These are phyloP conservation scores for Colletotrichum coccodes DNA, from an alignment of 2,329 filamentous ascomycete species.

Conservation along the genomic window DNA sequence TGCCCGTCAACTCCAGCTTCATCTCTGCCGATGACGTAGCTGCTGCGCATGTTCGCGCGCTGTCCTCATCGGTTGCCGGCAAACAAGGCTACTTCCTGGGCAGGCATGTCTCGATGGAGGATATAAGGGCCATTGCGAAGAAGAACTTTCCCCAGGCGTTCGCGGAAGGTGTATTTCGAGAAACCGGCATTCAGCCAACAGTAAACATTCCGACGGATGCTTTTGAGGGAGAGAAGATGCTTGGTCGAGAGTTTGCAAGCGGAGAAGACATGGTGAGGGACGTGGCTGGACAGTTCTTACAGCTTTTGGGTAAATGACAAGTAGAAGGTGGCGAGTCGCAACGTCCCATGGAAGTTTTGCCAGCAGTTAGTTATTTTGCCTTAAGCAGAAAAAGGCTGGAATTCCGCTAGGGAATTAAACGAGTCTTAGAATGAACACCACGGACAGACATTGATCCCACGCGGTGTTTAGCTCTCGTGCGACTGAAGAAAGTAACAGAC, in stretches of 20 bases:
- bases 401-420: background rate
- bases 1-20: conserved; percentile 37
- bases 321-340: no score
- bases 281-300: conserved; percentile 45
- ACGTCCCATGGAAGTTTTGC: background rate
- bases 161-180: background rate
- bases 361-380: background rate
- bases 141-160: conserved; percentile 12
- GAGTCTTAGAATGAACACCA: background rate
- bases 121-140: conserved; percentile 1
- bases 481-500: background rate
- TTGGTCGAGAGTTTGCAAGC: conserved; percentile 43
- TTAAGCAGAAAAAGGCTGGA: background rate
- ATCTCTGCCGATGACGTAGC: conserved; percentile 51
- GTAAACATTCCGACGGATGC: conserved; percentile 34
- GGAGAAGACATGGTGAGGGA: conserved; percentile 46
- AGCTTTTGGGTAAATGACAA: conserved; percentile 32
- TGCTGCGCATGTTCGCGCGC: conserved; percentile 46
- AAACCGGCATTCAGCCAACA: background rate
- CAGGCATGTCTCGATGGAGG: background rate
- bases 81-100: conserved; percentile 33
- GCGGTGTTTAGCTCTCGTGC: background rate
- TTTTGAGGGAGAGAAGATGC: conserved; percentile 41
- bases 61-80: conserved; percentile 42
- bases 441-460: background rate